Base-by-base conservation (phyloP, 2,329 filamentous ascomycete genomes). In the Beauveria medogensis region DNA sequence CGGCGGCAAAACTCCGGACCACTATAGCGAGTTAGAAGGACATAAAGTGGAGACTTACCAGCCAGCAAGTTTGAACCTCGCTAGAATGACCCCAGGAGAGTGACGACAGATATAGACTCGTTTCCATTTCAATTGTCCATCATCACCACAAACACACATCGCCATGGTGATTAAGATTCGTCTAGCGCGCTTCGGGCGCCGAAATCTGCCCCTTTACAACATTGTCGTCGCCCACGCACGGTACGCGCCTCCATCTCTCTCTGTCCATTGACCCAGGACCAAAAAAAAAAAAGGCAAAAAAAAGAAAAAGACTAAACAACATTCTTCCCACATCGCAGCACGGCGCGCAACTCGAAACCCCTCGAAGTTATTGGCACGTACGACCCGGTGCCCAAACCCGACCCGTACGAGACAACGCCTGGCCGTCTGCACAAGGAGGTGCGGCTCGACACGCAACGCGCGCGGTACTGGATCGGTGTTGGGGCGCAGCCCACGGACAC, bases 381-480 rank as follows among this genome's bases (percentile, higher is more conserved):
- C 76, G 85, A 90, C 69, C 86, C 87, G 1, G 77, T 87, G 20
- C 87, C 87, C 28, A 86, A 83, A 70, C 73, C 78, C 28, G 81
- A 86, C 65, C 80, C 83, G 1, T 82, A 84, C 68, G 90, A 77
- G 69, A 73, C 12, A 14, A 70, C 66, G 81, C n/a, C 82, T n/a
- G 84, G 85, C 20, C 84, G 86, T 62, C 82, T 90, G 60, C 91
- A 89, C 79, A 99, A 99, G 76, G 92, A 97, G 67, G 90, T 99
- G 72, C 87, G 91, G 69, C 82, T 99, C 16, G 94, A 99, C 74
- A 78, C 83, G 8, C 79, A 84, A 66, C 82, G 94, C 63, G 90
- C 93, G 61, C 88, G 89, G 74, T 99, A 99, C 78, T 99, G 94
- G 94, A 82, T 99, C 41, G 94, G 94, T 72, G 93, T 97, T 3